These are phyloP conservation scores for Exophiala oligosperma DNA, from an alignment of 2,329 filamentous ascomycete genomes.

Conservation along the genomic window DNA sequence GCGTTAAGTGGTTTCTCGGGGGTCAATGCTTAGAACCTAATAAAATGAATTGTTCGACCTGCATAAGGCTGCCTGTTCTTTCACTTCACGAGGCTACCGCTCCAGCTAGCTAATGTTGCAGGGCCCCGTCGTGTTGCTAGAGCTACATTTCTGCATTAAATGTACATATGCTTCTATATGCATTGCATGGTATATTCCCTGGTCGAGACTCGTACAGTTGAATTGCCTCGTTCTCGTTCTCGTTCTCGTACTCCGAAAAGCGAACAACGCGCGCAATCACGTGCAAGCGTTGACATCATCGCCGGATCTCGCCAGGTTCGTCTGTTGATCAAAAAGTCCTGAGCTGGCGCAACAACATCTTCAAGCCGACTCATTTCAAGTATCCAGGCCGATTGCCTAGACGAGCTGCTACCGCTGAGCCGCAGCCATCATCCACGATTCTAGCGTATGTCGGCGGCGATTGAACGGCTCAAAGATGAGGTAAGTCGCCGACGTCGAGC, in stretches of 20 bases:
- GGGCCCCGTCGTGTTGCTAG: no score
- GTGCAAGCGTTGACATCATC: background rate
- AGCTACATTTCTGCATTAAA: no score
- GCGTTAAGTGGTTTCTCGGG: conserved; percentile 2
- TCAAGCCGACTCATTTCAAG: background rate
- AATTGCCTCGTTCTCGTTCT: background rate
- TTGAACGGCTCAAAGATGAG: conserved; percentile 69
- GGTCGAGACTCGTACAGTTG: no score
- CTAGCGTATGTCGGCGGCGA: conserved; percentile 61
- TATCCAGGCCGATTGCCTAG: background rate
- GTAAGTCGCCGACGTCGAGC: conserved; percentile 38
- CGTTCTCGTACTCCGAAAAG: background rate
- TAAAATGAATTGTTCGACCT: no score
- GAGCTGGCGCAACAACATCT: background rate
- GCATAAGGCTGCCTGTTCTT: background rate
- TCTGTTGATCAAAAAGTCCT: background rate
- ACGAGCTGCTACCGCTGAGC: background rate
- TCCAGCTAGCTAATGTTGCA: no score
- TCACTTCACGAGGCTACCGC: no score
- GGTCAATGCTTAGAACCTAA: background rate
- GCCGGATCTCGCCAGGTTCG: background rate
- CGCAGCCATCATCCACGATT: background rate
- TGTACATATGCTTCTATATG: no score
- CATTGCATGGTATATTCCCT: no score
- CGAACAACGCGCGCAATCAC: background rate